phyloP scores from a whole-genome alignment of 1,284 basidiomycete genomes.

The Anthracocystis setariae region DNA sequence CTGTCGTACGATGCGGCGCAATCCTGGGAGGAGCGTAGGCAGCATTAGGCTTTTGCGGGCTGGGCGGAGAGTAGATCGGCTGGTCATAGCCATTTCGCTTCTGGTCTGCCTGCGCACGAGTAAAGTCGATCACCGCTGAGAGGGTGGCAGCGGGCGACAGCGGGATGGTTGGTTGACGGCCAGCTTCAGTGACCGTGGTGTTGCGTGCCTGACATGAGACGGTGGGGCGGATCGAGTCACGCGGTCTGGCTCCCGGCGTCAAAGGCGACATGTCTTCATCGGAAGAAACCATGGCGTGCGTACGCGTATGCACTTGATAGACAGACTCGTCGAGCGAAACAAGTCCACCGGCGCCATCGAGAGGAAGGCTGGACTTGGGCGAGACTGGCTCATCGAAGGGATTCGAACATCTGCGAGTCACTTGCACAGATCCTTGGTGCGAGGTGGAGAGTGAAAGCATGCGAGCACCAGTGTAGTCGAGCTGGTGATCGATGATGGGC shows the following conservation, averaged over 20 bases:
- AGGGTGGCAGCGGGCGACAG: conserved; percentile 20
- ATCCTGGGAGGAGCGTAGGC: conserved; percentile 9
- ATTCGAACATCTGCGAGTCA: too few relatives aligned
- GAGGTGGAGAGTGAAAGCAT: conserved; percentile 35
- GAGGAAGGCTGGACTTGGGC: conserved; percentile 13
- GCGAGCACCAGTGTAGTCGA: conserved; percentile 43
- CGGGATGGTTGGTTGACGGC: neutral
- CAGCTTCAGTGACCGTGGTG: conserved; percentile 5
- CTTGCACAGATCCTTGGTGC: too few relatives aligned
- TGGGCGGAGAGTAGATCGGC: conserved; percentile 13
- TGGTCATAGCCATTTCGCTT: conserved; percentile 18
- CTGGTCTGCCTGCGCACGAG: conserved; percentile 13
- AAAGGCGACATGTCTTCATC: conserved; percentile 23
- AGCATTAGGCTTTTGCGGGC: neutral
- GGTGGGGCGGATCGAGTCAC: neutral
- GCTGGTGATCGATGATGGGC: conserved; percentile 42
- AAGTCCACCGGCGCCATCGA: neutral
- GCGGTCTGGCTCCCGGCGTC: conserved; percentile 9
- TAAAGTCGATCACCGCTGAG: conserved; percentile 29
- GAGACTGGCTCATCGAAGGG: conserved; percentile 7
- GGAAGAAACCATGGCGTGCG: conserved; percentile 8
- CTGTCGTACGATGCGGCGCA: conserved; percentile 6
- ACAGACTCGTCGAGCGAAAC: neutral
- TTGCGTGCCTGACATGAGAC: conserved; percentile 16
- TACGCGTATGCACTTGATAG: conserved; percentile 1